Conservation (phyloP, 2,329 filamentous ascomycete species). For the Teratosphaeria viscida region DNA sequence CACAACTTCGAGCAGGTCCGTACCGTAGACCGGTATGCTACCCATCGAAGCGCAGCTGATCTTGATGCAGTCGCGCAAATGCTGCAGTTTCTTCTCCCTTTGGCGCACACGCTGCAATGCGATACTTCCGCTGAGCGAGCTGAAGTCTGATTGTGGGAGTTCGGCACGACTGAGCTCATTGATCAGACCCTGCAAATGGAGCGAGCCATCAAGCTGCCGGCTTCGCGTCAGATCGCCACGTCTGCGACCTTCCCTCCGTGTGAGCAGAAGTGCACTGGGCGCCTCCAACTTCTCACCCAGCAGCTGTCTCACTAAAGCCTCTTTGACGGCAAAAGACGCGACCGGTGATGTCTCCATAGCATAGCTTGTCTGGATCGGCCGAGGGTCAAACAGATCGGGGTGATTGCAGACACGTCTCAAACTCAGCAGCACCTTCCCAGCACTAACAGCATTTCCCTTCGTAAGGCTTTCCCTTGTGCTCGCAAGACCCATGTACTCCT, state of each 20-base stretch:
- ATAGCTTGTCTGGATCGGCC: slow-evolving; percentile 93
- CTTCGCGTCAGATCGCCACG: slow-evolving; percentile 10
- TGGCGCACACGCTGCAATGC: slow-evolving; percentile 16
- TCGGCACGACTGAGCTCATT: not conserved
- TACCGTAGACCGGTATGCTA: slow-evolving; percentile 19
- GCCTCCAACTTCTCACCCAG: slow-evolving; percentile 11
- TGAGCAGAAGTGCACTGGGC: slow-evolving; percentile 11
- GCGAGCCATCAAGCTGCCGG: slow-evolving; percentile 13
- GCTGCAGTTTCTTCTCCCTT: slow-evolving; percentile 15
- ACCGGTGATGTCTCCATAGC: slow-evolving; percentile 66
- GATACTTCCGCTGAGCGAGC: slow-evolving; percentile 15
- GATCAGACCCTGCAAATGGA: not conserved
- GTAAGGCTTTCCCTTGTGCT: slow-evolving; percentile 82
- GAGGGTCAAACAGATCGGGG: slow-evolving; percentile 89
- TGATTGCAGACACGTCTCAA: slow-evolving; percentile 97
- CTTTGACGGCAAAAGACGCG: slow-evolving; percentile 62
- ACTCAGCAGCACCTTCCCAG: slow-evolving; percentile 98
- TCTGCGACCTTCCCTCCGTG: slow-evolving; percentile 10
- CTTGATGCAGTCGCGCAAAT: slow-evolving; percentile 19
- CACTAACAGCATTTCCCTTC: slow-evolving; percentile 91
- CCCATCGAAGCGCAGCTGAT: slow-evolving; percentile 12
- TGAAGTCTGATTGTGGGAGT: slow-evolving; percentile 9
- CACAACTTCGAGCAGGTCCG: slow-evolving; percentile 20
- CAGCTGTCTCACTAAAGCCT: slow-evolving; percentile 55
- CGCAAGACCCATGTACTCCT: slow-evolving; percentile 84